Evolutionary conservation across 169 alveolate species (phyloP), one percentile per base, ranked within the genome.

Genomic region (Plasmodium falciparum): DNA sequence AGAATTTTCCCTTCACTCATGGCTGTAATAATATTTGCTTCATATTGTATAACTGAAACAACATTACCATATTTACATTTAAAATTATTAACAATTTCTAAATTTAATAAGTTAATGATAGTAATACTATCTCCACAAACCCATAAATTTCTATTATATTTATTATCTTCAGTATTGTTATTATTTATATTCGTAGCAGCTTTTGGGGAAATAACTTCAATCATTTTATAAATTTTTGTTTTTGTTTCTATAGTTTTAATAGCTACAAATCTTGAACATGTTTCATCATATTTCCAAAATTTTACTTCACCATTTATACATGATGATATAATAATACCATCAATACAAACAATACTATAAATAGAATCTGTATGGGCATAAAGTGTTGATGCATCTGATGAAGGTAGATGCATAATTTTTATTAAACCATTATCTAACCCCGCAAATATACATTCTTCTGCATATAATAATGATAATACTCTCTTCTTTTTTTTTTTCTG

Each of bases 361-460:
- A 86, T 62, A 11, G 88, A 61, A 49, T 86, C 92, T n/a, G 70
- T 62, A 73, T 86, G 92, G 47, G 92, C 92, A 72, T 24, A 86
- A 0, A 86, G 76, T 17, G 92, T 86, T 0, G 92, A 86, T 5
- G 78, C 71, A 86, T 86, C 92, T n/a, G 92, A 86, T 4, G 92
- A 86, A 22, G 92, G 92, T 13, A 86, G 45, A 54, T 86, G 92
- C 88, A 86, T 86, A 33, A 86, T 62, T 61, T 86, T 86, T 17
- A 86, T 86, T 17, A 73, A 39, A 2, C 92, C 92, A 72, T 86
- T 86, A 61, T 86, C 92, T 29, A 86, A 59, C 4, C 92, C 92
- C 15, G 92, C 92, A 52, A 86, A 86, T 59, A 86, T 72, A n/a
- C 92, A 86, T 66, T 86, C 92, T 86, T 86, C 92, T 13, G 92